A percentile compares a stretch with the other conserved stretches of the same genome.
Conservation (phyloP, 2,329 filamentous ascomycete species). For the Coniella lustricola region DNA sequence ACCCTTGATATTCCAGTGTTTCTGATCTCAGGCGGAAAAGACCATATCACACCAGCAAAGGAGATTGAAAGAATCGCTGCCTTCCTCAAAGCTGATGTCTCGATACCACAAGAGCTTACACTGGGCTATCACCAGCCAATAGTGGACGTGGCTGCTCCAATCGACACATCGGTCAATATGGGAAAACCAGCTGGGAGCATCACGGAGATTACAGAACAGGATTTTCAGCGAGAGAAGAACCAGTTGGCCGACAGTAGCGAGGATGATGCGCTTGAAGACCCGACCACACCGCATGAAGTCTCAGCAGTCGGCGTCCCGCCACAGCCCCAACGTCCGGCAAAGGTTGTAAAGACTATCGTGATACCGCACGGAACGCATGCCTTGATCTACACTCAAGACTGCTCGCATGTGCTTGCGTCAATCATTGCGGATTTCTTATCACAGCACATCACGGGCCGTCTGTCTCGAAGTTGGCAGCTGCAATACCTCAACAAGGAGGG, state of each 20-base stretch:
- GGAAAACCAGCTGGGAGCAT: conserved; percentile 25
- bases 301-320: conserved; percentile 34
- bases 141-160: conserved; percentile 42
- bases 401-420: conserved; percentile 69
- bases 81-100: conserved; percentile 27
- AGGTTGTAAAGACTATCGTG: conserved; percentile 59
- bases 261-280: conserved; percentile 38
- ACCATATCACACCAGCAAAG: conserved; percentile 64
- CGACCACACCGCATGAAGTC: conserved; percentile 39
- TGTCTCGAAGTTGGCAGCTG: conserved; percentile 84
- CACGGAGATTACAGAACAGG: conserved; percentile 30
- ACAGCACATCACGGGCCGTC: conserved; percentile 64
- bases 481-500: conserved; percentile 81
- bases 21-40: conserved; percentile 69
- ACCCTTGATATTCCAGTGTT: conserved; percentile 67
- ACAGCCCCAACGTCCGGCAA: conserved; percentile 41
- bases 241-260: conserved; percentile 20
- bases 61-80: conserved; percentile 62
- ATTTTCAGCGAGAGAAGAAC: conserved; percentile 26
- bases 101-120: conserved; percentile 12
- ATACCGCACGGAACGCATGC: conserved; percentile 75
- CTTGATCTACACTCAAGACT: conserved; percentile 71
- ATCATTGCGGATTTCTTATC: conserved; percentile 77
- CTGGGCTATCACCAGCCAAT: conserved; percentile 23
- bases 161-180: conserved; percentile 29